Conservation (phyloP, 129 eudicot genomes). For the Flaveria sonorensis region DNA sequence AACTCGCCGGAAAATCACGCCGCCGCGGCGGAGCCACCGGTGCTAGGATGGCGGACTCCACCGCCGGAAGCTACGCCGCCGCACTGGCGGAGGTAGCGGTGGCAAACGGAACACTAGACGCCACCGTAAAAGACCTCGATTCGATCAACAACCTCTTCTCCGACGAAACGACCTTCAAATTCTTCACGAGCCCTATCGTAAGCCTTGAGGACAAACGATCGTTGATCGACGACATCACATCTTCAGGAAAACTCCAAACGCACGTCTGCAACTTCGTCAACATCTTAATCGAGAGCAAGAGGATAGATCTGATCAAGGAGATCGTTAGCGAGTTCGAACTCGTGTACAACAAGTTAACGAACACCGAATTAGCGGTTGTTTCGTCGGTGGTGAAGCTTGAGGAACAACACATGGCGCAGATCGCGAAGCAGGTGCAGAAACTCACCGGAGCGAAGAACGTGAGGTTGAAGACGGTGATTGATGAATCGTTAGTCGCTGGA, state of each 20-base stretch:
- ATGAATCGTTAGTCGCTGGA: conserved; percentile 78
- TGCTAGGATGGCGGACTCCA: conserved; percentile 50
- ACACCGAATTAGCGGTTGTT: conserved; percentile 71
- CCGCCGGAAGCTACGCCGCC: conserved; percentile 74
- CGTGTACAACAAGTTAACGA: conserved; percentile 53
- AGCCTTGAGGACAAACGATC: conserved; percentile 46
- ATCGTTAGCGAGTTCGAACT: conserved; percentile 73
- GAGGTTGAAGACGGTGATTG: conserved; percentile 73
- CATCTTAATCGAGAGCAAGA: conserved; percentile 55
- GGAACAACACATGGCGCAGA: conserved; percentile 72
- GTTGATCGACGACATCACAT: conserved; percentile 53
- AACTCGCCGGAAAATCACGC: conserved; percentile 39
- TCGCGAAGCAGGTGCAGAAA: conserved; percentile 78
- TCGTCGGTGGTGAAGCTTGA: conserved; percentile 77
- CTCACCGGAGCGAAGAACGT: conserved; percentile 79
- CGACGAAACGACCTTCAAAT: conserved; percentile 30
- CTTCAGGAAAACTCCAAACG: conserved; percentile 44
- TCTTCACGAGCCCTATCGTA: conserved; percentile 61
- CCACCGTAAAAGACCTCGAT: conserved; percentile 54
- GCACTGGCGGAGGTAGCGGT: conserved; percentile 75
- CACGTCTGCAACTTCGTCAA: conserved; percentile 68
- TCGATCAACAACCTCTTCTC: conserved; percentile 52
- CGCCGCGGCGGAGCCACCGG: conserved; percentile 47
- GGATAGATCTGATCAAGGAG: conserved; percentile 63
- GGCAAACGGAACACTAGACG: conserved; percentile 57